Base-by-base conservation (phyloP, 345 rosid genomes). In the Psidium guajava region DNA sequence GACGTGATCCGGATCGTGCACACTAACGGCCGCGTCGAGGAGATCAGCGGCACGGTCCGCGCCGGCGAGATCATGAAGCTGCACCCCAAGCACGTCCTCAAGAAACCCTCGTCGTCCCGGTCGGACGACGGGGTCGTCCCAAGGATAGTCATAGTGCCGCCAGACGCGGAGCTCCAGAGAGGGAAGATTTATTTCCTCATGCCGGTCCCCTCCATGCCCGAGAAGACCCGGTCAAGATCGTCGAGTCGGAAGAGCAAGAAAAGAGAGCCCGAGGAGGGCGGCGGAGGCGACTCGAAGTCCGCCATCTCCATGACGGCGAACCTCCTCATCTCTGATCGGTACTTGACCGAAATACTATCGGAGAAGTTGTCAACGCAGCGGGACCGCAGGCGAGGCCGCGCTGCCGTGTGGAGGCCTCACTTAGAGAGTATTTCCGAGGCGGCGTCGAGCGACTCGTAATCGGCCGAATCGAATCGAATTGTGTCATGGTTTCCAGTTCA, bases 1-100 rank as follows among this genome's bases (percentile, higher is more conserved):
- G 99, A 97, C 88, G 98, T 97, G 85, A 93, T 97, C 85, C 92
- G 99, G 2, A 95, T 97, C 87, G 96, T 97, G 28, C 99, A 97
- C 91, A 87, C 95, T 5, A 94, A 93, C 83, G 98, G 99, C 55
- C 92, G 92, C 32, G 99, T 97, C 12, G 99, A 97, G 54, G 98
- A 97, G 87, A 93, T 97, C 92, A 92, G 96, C 64, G 99, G 99
- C 89, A 82, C 91, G 21, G 86, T 97, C 88, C 89, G 83, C 6
- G 99, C 99, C n/a, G 87, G 91, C 49, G 98, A 97, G 84, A 89
- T 97, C 92, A 92, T 97, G 96, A 93, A 84, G 86, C 94, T 95
- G 14, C 86, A 97, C 84, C 99, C 99, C 6, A 96, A 93, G 61
- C 98, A 97, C 82, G 93, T 97, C 49, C 92, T 97, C 11, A 97